Conservation (phyloP, 176 grass and related monocot genomes). For the Carex scoparia region DNA sequence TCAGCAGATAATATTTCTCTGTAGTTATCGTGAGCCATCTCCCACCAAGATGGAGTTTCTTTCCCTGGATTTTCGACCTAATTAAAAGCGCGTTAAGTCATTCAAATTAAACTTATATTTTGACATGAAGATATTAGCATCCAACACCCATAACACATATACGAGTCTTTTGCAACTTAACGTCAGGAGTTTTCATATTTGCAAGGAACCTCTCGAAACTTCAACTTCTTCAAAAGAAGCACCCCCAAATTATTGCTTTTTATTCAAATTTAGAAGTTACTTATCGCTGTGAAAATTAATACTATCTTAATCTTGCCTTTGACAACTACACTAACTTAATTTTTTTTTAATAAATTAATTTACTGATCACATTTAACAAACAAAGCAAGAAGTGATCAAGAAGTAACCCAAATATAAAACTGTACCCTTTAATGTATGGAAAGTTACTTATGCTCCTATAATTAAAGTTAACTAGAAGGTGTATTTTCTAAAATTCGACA, state of each 20-base stretch:
- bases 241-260: neutral
- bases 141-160: neutral
- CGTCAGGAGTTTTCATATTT: neutral
- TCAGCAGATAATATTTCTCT: slow-evolving; percentile 47
- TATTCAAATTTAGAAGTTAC: neutral
- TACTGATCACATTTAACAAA: neutral
- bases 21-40: slow-evolving; percentile 30
- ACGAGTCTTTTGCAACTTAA: neutral
- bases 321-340: neutral
- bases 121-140: neutral
- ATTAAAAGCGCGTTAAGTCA: neutral
- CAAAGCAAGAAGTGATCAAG: neutral
- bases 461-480: neutral
- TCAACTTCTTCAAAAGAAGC: neutral
- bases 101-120: neutral
- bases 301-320: neutral
- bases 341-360: neutral
- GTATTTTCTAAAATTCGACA: neutral
- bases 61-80: neutral
- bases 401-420: neutral
- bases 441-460: neutral
- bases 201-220: neutral
- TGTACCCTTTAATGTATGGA: neutral
- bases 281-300: neutral
- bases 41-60: neutral